These are phyloP conservation scores for Fusarium graminum DNA, from an alignment of 2,329 filamentous ascomycete species.

Conservation along the genomic window DNA sequence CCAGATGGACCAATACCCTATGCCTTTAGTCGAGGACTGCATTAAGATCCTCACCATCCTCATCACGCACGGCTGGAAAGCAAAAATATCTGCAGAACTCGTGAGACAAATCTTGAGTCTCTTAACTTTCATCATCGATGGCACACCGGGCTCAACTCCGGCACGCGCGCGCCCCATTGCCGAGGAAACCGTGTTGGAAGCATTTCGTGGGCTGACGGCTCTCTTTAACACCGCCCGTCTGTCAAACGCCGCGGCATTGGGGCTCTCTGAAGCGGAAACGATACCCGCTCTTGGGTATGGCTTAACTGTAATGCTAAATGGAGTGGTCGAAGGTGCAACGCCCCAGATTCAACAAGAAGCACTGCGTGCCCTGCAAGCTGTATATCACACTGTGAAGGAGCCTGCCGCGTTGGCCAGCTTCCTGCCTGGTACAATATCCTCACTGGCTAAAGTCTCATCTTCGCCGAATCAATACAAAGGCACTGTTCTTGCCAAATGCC, in stretches of 20 bases:
- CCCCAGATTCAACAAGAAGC: conserved; percentile 79
- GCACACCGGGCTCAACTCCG: conserved; percentile 68
- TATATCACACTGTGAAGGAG: conserved; percentile 76
- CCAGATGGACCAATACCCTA: conserved; percentile 77
- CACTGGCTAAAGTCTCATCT: conserved; percentile 80
- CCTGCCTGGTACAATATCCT: conserved; percentile 87
- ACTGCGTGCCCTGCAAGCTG: conserved; percentile 70
- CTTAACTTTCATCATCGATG: conserved; percentile 83
- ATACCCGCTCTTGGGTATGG: conserved; percentile 86
- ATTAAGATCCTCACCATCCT: conserved; percentile 81
- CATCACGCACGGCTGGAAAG: conserved; percentile 82
- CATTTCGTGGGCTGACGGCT: conserved; percentile 76
- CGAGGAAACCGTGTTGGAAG: conserved; percentile 81
- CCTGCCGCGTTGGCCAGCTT: conserved; percentile 84
- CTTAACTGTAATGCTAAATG: conserved; percentile 83
- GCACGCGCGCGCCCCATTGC: conserved; percentile 63
- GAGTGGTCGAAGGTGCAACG: conserved; percentile 73
- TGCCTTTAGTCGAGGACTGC: conserved; percentile 79
- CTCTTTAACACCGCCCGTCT: conserved; percentile 72
- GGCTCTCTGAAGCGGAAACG: conserved; percentile 68
- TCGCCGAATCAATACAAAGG: conserved; percentile 70
- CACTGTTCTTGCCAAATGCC: conserved; percentile 71
- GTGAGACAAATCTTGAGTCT: conserved; percentile 88
- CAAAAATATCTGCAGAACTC: conserved; percentile 76
- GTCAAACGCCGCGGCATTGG: conserved; percentile 62